Evolutionary conservation across 805 yeast genomes (phyloP), one percentile per base, ranked within the genome.

Genomic region (Priceomyces melissophilus): DNA sequence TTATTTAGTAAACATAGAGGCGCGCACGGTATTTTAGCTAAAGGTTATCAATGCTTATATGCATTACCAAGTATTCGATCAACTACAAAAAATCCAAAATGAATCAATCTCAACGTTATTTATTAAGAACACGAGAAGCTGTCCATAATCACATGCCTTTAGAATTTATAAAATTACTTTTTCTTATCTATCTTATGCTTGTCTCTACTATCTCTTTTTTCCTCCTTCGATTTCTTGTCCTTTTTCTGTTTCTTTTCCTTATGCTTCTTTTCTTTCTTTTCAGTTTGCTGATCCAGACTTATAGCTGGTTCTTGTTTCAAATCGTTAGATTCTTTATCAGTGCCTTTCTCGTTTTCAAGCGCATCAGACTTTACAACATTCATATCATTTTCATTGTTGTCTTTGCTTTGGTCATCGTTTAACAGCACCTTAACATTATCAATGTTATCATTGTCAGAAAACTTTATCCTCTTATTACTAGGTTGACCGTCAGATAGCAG

Each of bases 391-490:
- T 40, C 52, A 8, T 43, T 39, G 12, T 41, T 49, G 13, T 47
- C 47, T 7, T 39, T 46, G 31, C 45, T 51, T 10, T 44, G 49
- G 14, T 40, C 46, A 27, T 43, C 50, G 3, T 45, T 48, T 30
- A 57, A 56, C 41, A 53, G 57, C 39, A 47, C 56, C 43, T 59
- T 56, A 47, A 58, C 60, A 42, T 52, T 55, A 26, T 50, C 41
- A 32, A 31, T 42, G 26, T 47, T 53, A n/a, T 27, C 25, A 20
- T 20, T 8, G 25, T 20, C 25, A 20, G 25, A 20, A 20, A 20
- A 20, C 39, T 62, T 53, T 43, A 56, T 48, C 51, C 56, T 54
- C 50, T 56, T 53, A 29, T 51, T 53, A 20, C 42, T 41, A 35
- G 50, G 48, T 28, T 38, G 35, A 32, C 31, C 42, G 12, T 32